These are phyloP conservation scores for Akanthomyces lecanii DNA, from an alignment of 2,329 filamentous ascomycete genomes.

Conservation along the genomic window DNA sequence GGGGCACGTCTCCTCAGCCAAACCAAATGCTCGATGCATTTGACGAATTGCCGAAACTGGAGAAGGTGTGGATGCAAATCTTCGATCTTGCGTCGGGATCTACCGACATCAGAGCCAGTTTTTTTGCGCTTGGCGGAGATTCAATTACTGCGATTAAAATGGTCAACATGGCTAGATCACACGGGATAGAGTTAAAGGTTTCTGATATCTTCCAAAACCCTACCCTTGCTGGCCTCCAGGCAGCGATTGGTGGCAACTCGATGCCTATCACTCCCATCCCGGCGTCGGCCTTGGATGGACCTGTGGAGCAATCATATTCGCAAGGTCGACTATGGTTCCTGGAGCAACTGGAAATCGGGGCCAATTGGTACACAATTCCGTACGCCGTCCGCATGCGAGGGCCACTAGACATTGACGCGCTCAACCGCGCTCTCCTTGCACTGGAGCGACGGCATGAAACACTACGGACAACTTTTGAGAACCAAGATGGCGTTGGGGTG, in stretches of 20 bases:
- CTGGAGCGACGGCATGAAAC: conserved; percentile 22
- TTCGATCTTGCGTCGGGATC: not conserved
- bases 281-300: conserved; percentile 9
- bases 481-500: conserved; percentile 15
- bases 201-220: conserved; percentile 6
- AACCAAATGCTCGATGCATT: too few species aligned
- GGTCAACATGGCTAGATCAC: conserved; percentile 15
- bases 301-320: conserved; percentile 23
- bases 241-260: not conserved
- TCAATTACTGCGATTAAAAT: not conserved
- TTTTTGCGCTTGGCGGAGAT: conserved; percentile 7
- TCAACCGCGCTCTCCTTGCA: conserved; percentile 16
- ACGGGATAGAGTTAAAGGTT: conserved; percentile 2
- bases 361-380: conserved; percentile 21
- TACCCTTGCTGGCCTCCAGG: not conserved
- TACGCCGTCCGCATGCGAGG: conserved; percentile 19
- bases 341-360: conserved; percentile 21
- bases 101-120: not conserved
- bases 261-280: not conserved
- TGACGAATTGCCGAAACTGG: not conserved
- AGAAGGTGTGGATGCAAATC: conserved; percentile 1
- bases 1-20: too few species aligned
- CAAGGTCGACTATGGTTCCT: conserved; percentile 25
- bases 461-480: conserved; percentile 21
- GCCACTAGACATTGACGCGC: conserved; percentile 17